Conservation (phyloP, 495 filamentous ascomycete species). For the Xanthoparmelia taractica region DNA sequence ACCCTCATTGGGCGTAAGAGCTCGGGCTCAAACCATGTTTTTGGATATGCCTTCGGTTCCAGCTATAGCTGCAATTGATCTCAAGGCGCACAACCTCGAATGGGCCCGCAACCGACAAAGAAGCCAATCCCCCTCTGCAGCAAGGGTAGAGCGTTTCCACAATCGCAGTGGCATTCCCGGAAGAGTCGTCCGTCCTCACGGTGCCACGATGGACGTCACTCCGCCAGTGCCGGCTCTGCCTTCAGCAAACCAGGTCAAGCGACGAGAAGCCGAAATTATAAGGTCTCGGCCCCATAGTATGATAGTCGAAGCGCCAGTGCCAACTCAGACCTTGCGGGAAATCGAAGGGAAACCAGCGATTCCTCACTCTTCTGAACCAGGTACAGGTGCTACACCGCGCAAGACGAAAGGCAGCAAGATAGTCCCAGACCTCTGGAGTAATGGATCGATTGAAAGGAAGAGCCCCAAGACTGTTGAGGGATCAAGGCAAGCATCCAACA, state of each 20-base stretch:
- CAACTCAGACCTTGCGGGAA: background rate
- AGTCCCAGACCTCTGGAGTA: constrained; percentile 19
- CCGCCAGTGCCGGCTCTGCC: constrained; percentile 28
- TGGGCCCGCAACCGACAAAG: constrained; percentile 32
- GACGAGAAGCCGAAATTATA: constrained; percentile 14
- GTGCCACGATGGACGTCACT: constrained; percentile 15
- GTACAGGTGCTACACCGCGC: background rate
- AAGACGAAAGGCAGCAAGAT: background rate
- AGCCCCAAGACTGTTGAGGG: constrained; percentile 7
- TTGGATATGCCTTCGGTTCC: constrained; percentile 7
- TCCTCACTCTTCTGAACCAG: background rate
- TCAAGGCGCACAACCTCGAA: constrained; percentile 24
- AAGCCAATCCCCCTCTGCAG: constrained; percentile 13
- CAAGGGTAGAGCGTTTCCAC: constrained; percentile 16
- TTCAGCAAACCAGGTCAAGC: constrained; percentile 9
- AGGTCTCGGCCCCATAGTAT: constrained; percentile 15
- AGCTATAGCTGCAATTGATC: constrained; percentile 9
- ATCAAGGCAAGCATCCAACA: background rate
- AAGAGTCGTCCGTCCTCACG: constrained; percentile 21
- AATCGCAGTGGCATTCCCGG: constrained; percentile 25
- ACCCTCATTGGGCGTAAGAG: constrained; percentile 19
- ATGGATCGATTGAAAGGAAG: constrained; percentile 20
- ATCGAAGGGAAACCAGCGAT: background rate
- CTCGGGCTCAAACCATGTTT: constrained; percentile 11
- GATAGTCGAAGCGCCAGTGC: background rate